Evolutionary conservation across 257 asterid species (phyloP).

Genomic region (Nicotiana sylvestris): DNA sequence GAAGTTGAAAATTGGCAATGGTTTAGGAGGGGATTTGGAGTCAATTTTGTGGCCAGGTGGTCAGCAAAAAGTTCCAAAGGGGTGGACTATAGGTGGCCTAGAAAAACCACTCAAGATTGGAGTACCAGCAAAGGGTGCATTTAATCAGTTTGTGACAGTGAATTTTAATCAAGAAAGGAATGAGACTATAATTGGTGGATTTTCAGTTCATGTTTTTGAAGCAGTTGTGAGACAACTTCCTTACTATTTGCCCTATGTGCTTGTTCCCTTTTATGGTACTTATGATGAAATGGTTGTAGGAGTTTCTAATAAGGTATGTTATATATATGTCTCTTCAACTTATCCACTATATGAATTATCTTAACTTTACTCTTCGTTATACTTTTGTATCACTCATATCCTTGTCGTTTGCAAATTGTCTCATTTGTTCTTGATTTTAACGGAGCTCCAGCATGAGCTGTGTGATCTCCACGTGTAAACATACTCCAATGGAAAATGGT

Average conservation of each 20-base stretch:
- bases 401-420: neutral
- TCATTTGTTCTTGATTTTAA: neutral
- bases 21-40: conserved; percentile 17
- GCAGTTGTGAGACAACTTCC: conserved; percentile 43
- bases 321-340: neutral
- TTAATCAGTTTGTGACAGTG: conserved; percentile 48
- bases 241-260: conserved; percentile 33
- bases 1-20: conserved; percentile 2
- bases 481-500: neutral
- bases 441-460: neutral
- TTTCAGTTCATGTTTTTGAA: conserved; percentile 55
- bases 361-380: neutral
- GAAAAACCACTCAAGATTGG: conserved; percentile 48
- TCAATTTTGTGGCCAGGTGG: conserved; percentile 69
- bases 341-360: neutral
- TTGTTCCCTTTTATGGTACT: conserved; percentile 42
- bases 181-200: conserved; percentile 34
- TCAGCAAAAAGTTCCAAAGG: conserved; percentile 32
- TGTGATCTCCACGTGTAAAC: neutral
- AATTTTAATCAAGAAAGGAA: conserved; percentile 25
- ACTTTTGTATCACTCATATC: neutral
- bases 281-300: conserved; percentile 54
- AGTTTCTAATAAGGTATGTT: conserved; percentile 52
- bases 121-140: conserved; percentile 51
- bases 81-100: conserved; percentile 31